These are phyloP conservation scores for Candida anutae DNA, from an alignment of 1,139 yeast species.

Conservation along the genomic window DNA sequence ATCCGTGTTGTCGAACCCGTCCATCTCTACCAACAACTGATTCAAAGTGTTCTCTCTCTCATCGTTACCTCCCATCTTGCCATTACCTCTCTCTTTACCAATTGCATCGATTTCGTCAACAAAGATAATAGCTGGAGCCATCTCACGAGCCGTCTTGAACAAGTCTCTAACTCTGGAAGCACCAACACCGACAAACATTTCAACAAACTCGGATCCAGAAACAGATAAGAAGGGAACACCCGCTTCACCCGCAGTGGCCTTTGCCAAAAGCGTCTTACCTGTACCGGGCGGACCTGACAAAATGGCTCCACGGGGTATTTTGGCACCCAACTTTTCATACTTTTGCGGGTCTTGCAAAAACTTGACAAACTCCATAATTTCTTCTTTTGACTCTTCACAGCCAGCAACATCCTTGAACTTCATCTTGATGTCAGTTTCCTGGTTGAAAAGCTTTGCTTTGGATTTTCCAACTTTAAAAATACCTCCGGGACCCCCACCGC, in stretches of 20 bases:
- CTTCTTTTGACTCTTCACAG: slow-evolving; percentile 76
- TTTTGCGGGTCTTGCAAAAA: slow-evolving; percentile 67
- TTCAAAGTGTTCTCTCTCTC: slow-evolving; percentile 76
- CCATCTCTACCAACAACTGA: slow-evolving; percentile 79
- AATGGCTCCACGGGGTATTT: slow-evolving; percentile 79
- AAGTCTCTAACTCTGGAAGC: slow-evolving; percentile 77
- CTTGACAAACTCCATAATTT: slow-evolving; percentile 77
- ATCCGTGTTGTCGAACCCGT: slow-evolving; percentile 67
- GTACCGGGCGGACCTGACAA: slow-evolving; percentile 85
- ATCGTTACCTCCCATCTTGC: slow-evolving; percentile 58
- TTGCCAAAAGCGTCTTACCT: slow-evolving; percentile 74
- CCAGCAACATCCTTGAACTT: slow-evolving; percentile 80
- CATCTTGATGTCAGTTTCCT: slow-evolving; percentile 62
- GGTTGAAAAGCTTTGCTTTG: slow-evolving; percentile 63
- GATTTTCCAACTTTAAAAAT: slow-evolving; percentile 59
- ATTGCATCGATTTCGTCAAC: slow-evolving; percentile 85
- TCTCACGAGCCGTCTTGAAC: slow-evolving; percentile 70
- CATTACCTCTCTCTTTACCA: slow-evolving; percentile 68
- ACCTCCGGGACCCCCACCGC: slow-evolving; percentile 49
- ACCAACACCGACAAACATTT: slow-evolving; percentile 82
- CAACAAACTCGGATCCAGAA: slow-evolving; percentile 77
- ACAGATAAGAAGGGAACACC: slow-evolving; percentile 76
- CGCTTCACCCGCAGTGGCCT: slow-evolving; percentile 84
- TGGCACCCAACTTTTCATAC: slow-evolving; percentile 73
- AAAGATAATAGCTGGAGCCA: slow-evolving; percentile 74